Evolutionary conservation across 495 filamentous ascomycete species (phyloP).

Genomic region (Penicillium odoratum): DNA sequence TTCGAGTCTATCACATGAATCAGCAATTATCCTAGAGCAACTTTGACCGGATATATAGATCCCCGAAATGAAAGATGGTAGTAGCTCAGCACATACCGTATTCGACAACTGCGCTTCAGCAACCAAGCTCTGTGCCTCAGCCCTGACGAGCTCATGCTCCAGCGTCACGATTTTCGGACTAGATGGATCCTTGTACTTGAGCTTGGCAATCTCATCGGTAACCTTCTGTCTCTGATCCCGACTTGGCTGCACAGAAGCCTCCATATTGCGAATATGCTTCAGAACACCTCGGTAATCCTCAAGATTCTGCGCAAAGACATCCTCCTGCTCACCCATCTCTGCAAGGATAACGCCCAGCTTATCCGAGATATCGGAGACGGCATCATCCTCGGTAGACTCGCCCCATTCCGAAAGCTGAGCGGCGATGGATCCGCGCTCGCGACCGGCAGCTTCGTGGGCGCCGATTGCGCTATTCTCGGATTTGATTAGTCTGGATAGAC

Average conservation of each 20-base stretch:
- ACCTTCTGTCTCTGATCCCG: conserved; percentile 83
- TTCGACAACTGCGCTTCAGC: conserved; percentile 97
- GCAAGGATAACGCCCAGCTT: conserved; percentile 89
- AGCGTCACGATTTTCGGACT: conserved; percentile 73
- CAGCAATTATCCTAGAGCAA: background rate
- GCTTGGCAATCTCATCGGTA: conserved; percentile 81
- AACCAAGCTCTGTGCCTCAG: conserved; percentile 92
- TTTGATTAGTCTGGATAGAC: conserved; percentile 89
- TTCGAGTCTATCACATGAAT: conserved; percentile 62
- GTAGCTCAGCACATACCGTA: conserved; percentile 53
- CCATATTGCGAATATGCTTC: conserved; percentile 91
- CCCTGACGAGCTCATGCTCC: conserved; percentile 93
- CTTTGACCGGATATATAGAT: background rate
- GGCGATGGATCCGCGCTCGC: conserved; percentile 79
- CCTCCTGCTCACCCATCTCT: conserved; percentile 91
- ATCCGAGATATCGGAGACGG: conserved; percentile 84
- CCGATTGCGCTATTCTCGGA: conserved; percentile 80
- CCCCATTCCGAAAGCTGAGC: conserved; percentile 97
- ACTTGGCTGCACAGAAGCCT: conserved; percentile 87
- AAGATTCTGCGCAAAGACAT: conserved; percentile 77
- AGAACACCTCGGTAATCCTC: conserved; percentile 78
- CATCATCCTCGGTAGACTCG: conserved; percentile 81
- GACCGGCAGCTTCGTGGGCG: conserved; percentile 77
- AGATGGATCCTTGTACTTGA: conserved; percentile 86
- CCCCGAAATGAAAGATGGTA: background rate